phyloP scores from a whole-genome alignment of 225 moss, liverwort and hornwort species.

The Lunularia cruciata region DNA sequence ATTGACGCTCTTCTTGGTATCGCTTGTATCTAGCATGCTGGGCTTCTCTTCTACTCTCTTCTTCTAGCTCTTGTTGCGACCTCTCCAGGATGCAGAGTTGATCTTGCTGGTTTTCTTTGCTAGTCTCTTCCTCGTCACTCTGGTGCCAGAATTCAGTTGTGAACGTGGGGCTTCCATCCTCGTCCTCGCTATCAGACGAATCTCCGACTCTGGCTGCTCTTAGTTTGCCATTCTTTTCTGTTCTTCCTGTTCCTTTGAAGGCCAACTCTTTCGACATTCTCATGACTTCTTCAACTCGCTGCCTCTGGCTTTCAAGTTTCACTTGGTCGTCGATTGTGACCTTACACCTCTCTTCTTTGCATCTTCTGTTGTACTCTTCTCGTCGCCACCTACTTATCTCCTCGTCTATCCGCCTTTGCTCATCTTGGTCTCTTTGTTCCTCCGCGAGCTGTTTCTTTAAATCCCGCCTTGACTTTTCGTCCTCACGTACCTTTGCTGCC shows the following conservation, averaged over 20 bases:
- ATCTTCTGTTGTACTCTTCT: constrained; percentile 35
- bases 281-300: constrained; percentile 26
- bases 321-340: background rate
- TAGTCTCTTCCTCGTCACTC: constrained; percentile 12
- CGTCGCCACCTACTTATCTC: constrained; percentile 45
- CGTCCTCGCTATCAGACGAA: constrained; percentile 13
- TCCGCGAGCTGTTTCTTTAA: constrained; percentile 22
- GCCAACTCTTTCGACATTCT: constrained; percentile 20
- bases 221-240: background rate
- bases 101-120: constrained; percentile 7
- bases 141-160: constrained; percentile 15
- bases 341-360: constrained; percentile 21
- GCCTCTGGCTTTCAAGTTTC: constrained; percentile 21
- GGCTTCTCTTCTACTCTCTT: constrained; percentile 24
- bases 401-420: constrained; percentile 36
- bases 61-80: constrained; percentile 27
- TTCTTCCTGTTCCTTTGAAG: background rate
- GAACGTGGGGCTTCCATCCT: constrained; percentile 16
- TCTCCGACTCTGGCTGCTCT: background rate
- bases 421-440: constrained; percentile 26
- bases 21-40: constrained; percentile 18
- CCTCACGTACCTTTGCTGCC: constrained; percentile 3
- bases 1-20: constrained; percentile 28
- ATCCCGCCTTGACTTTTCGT: constrained; percentile 11
- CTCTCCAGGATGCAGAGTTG: constrained; percentile 24